Evolutionary conservation across 2,329 filamentous ascomycete genomes (phyloP), one percentile per base, ranked within the genome.

Genomic region (Fusarium sp.): DNA sequence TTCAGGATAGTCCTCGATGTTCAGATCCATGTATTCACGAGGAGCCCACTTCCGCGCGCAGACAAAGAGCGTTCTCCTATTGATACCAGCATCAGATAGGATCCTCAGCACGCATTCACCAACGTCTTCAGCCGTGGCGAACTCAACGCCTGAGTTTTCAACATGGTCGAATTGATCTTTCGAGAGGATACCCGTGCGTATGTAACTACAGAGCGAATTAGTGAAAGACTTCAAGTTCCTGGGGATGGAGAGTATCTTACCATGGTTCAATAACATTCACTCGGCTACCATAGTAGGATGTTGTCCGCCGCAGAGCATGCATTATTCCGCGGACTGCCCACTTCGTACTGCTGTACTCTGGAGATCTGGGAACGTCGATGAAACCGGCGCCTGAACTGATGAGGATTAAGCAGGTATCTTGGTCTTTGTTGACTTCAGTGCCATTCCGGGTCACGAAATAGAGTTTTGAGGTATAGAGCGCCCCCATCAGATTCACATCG

Each of bases 311-410:
- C 11, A 66, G 18, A 16, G 61, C 26, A 24, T 65, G 63, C 63
- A 66, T 65, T 4, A 66, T 65, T 31, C 63, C 50, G 7, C 50
- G 63, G 6, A 65, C 50, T 7, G 60, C 63, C 63, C 63, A 66
- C 7, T 65, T 66, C 1, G 50, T 66, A 7, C 63, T 66, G 10
- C 63, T 65, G 7, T 66, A 66, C n/a, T 66, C 63, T 6, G 42
- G 63, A 5, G 22, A 30, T 14, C 63, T 65, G 0, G 63, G 63
- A 5, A 65, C 50, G 0, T 66, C 60, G 15, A 66, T 31, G 1
- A 66, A 66, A 0, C 60, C 60, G 1, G 60, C 60, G 0, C 63
- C 63, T 2, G 63, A 58, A 6, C 63, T 65, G 13, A 65, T 12
- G 0, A 66, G 30, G 6, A 66, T 38, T 7, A 66, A 45, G 8